A percentile compares a stretch with the other conserved stretches of the same genome.
phyloP scores from a whole-genome alignment of 1,139 yeast species.

The Kodamaea arcana region DNA sequence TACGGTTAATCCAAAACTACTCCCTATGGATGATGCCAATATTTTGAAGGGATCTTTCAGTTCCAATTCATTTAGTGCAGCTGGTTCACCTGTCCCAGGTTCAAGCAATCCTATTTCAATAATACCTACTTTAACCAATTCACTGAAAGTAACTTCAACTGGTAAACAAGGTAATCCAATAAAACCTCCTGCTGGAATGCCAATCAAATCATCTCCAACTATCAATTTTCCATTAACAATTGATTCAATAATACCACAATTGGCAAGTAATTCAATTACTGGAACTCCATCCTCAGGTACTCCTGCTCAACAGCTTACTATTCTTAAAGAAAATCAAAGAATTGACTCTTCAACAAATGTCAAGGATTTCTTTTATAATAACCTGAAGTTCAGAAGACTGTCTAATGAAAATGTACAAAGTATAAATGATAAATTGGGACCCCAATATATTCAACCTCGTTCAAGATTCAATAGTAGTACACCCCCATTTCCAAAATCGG shows the following conservation, averaged over 20 bases:
- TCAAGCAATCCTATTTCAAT: neutral
- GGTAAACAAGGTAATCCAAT: no score
- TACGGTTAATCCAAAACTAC: constrained; percentile 4
- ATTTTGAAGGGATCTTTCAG: constrained; percentile 4
- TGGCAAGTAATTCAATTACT: neutral
- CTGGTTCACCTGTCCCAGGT: neutral
- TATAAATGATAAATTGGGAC: constrained; percentile 19
- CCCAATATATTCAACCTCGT: constrained; percentile 47
- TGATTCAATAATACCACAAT: neutral
- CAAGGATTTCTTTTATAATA: constrained; percentile 26
- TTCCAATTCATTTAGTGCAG: constrained; percentile 1
- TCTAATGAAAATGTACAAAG: constrained; percentile 11
- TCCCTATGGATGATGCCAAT: constrained; percentile 2
- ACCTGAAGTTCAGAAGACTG: constrained; percentile 13
- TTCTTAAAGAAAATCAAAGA: constrained; percentile 1
- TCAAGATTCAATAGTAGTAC: constrained; percentile 23
- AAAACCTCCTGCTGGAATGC: no score
- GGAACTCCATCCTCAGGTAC: constrained; percentile 1
- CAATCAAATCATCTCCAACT: no score
- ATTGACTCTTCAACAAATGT: constrained; percentile 4
- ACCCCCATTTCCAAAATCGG: constrained; percentile 28
- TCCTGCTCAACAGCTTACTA: neutral
- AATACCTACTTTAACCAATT: neutral
- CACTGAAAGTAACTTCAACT: no score
- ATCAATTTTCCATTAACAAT: no score